Percentiles rank a stretch among this genome's conserved stretches.
Evolutionary conservation across 139 green algal species (phyloP).

Genomic region (Chlamydomonas sp.): DNA sequence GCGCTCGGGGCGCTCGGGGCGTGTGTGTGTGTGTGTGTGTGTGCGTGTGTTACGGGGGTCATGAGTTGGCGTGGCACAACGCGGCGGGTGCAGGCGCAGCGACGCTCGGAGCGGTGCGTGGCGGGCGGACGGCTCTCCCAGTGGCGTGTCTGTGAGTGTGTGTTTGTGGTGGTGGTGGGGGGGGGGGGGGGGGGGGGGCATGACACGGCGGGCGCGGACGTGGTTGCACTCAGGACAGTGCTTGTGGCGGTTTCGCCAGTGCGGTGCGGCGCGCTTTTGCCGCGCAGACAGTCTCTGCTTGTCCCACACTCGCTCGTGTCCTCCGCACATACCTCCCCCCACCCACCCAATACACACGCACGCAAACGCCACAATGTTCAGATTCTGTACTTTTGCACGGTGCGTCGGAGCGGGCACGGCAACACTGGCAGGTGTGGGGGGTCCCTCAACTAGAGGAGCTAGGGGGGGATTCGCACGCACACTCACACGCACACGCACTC

Average conservation of each 20-base stretch:
- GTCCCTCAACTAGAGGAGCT: no score
- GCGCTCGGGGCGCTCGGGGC: no score
- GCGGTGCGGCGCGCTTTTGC: not conserved
- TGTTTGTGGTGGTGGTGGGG: no score
- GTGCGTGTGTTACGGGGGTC: conserved; percentile 1
- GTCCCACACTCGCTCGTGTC: conserved; percentile 2
- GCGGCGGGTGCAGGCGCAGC: conserved; percentile 5
- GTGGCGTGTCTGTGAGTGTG: no score
- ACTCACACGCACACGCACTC: not conserved
- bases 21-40: conserved; percentile 14
- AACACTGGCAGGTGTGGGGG: no score
- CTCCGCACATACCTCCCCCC: not conserved
- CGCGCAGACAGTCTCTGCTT: not conserved
- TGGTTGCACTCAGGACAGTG: not conserved
- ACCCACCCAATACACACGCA: not conserved
- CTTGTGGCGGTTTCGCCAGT: not conserved
- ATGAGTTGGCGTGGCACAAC: conserved; percentile 21
- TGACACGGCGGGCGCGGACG: not conserved
- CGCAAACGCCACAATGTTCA: not conserved
- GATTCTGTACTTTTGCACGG: no score
- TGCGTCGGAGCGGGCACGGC: no score
- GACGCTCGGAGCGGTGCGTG: not conserved
- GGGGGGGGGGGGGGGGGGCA: not conserved
- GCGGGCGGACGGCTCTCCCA: no score
- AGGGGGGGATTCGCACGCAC: not conserved